Conservation (phyloP, 2,329 filamentous ascomycete species). For the Magnaporthiopsis rhizophila region DNA sequence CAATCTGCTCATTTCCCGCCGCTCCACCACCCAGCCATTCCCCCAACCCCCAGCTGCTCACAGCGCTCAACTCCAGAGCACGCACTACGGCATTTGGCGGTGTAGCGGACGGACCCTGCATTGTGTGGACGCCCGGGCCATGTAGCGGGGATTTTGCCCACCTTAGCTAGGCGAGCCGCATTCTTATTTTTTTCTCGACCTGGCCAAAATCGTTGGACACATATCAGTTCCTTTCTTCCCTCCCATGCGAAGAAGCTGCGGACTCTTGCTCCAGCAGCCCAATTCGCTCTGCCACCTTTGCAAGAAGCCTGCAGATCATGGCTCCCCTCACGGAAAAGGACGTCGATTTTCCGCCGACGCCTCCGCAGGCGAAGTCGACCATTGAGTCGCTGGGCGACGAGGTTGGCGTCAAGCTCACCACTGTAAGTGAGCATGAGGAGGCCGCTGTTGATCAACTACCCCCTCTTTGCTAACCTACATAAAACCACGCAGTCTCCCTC, state of each 20-base stretch:
- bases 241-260: not conserved
- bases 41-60: not conserved
- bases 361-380: slow-evolving; percentile 38
- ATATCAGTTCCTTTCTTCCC: not conserved
- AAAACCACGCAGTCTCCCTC: slow-evolving; percentile 57
- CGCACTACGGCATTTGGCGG: not conserved
- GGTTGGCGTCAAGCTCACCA: slow-evolving; percentile 47
- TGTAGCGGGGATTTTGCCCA: not conserved
- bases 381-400: slow-evolving; percentile 41
- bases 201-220: not conserved
- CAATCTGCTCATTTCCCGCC: not conserved
- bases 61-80: too few species aligned
- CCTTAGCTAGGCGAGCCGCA: not conserved
- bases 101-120: not conserved
- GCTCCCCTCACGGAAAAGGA: slow-evolving; percentile 6
- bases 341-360: slow-evolving; percentile 56
- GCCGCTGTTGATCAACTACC: not conserved
- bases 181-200: slow-evolving; percentile 1
- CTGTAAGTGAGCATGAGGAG: slow-evolving; percentile 29
- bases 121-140: not conserved
- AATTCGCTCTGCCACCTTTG: not conserved
- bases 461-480: not conserved
- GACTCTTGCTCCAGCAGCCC: not conserved
- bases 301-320: slow-evolving; percentile 2
- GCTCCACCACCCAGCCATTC: not conserved